Base-by-base conservation (phyloP, 805 yeast species). In the Blastobotrys terrestris region DNA sequence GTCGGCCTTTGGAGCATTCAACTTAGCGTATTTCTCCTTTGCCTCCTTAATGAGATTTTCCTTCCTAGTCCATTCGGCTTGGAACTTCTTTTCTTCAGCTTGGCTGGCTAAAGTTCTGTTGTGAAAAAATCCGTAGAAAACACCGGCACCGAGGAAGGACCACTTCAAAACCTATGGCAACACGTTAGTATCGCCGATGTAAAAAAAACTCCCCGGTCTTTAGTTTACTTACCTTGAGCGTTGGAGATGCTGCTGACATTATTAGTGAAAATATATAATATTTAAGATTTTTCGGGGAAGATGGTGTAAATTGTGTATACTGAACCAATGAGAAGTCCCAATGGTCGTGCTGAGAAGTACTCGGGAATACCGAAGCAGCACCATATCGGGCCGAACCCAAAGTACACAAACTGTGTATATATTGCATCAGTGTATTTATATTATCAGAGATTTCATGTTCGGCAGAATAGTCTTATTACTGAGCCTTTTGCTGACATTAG, bases 131-230 rank as follows among this genome's bases (percentile, higher is more conserved):
- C 99, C 99, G 74, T 87, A 88, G 57, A 81, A 77, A 54, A 91
- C 76, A 71, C 99, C 99, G 62, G 88, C 81, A 51, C 87, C 92
- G 61, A 92, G 79, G 52, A 95, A 85, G 61, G 95, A 77, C 84
- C 94, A 92, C 84, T 98, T 88, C 68, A 91, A 80, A 67, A 91
- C 90, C 85, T 86, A 56, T 11, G n/a, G 15, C 5, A 16, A 19
- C 40, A 18, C 44, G 47, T 44, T 47, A 22, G 44, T 13, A n/a
- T n/a, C n/a, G n/a, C n/a, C n/a, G n/a, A n/a, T 14, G 16, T 13
- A n/a, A 31, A 39, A 39, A 15, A 21, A 26, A 18, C 18, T 3
- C 16, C 43, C 47, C 6, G 21, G 39, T 22, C 7, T 14, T 48
- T 16, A n/a, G 45, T 45, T 44, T 31, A 49, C 62, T 20, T 53